Percentiles rank a stretch among this genome's conserved stretches.
Conservation (phyloP, 2,329 filamentous ascomycete species). For the Ceratocystis destructans region DNA sequence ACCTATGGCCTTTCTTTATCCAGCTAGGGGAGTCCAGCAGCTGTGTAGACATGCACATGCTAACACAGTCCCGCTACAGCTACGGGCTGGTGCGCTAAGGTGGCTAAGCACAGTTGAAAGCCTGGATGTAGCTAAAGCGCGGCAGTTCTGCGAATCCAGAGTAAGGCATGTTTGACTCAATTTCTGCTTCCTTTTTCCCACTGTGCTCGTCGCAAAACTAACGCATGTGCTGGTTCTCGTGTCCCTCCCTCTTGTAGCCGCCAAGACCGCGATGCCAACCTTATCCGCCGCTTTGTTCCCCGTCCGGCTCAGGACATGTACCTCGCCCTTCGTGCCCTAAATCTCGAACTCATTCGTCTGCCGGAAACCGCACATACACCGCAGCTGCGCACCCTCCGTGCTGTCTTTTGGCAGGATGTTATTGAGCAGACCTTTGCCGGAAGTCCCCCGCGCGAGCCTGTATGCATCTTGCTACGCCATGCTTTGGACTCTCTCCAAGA, state of each 20-base stretch:
- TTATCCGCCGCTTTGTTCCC: conserved; percentile 75
- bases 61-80: background rate
- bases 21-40: background rate
- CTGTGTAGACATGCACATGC: background rate
- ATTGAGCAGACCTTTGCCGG: conserved; percentile 65
- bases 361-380: conserved; percentile 80
- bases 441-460: conserved; percentile 74
- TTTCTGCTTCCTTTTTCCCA: background rate
- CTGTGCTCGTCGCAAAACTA: background rate
- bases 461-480: conserved; percentile 68
- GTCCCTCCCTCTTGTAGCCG: conserved; percentile 39
- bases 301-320: conserved; percentile 64
- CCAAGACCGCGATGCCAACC: conserved; percentile 78
- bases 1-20: background rate
- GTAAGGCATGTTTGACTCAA: background rate
- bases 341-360: conserved; percentile 79
- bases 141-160: conserved; percentile 10
- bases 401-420: conserved; percentile 90
- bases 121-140: conserved; percentile 1
- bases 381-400: conserved; percentile 74
- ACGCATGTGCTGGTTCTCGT: background rate
- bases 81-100: background rate
- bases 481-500: conserved; percentile 50
- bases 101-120: background rate
- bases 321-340: conserved; percentile 79